Evolutionary conservation across 176 grass and related monocot species (phyloP), one percentile per base, ranked within the genome.

Genomic region (Avena insularis): DNA sequence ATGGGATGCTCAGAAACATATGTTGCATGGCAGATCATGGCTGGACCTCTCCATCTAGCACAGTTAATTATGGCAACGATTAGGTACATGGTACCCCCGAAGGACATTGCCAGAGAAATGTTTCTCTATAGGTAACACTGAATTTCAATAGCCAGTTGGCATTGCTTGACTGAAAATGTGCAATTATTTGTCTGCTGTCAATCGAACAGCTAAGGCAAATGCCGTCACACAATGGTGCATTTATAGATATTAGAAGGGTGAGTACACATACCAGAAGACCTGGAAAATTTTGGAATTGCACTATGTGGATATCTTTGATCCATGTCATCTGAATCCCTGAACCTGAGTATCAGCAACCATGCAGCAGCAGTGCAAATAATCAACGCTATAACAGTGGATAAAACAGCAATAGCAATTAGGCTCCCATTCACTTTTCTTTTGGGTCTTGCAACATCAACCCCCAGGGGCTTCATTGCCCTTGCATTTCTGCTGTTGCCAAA

Each of bases 381-480:
- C 78, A 99, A 88, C 29, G 87, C 89, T 85, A 94, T 80, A 75
- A 93, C 72, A 77, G 85, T 91, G 77, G 97, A 99, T 63, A 99
- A 61, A 67, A 94, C 83, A 67, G 84, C 86, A 63, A 94, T 89
- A 85, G 94, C 87, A 88, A 96, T 85, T 54, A 96, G 38, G 69
- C 87, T 96, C 48, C 87, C 89, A 84, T 88, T 99, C 50, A 77
- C 82, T 92, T 88, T 90, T 91, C 70, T 90, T 21, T 78, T 71
- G 65, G 81, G 89, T 23, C 86, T 86, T 71, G 67, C 17, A 9
- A 99, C 85, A 79, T 99, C 94, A 11, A 94, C 97, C 16, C 97
- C 97, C 0, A 99, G 86, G 82, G 97, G 97, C 64, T 99, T 99
- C 75, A 96, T 90, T 66, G 91, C 78, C 86, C 91, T 88, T 45